These are phyloP conservation scores for Phytophthora pluvialis DNA, from an alignment of 352 stramenopile genomes.

Conservation along the genomic window DNA sequence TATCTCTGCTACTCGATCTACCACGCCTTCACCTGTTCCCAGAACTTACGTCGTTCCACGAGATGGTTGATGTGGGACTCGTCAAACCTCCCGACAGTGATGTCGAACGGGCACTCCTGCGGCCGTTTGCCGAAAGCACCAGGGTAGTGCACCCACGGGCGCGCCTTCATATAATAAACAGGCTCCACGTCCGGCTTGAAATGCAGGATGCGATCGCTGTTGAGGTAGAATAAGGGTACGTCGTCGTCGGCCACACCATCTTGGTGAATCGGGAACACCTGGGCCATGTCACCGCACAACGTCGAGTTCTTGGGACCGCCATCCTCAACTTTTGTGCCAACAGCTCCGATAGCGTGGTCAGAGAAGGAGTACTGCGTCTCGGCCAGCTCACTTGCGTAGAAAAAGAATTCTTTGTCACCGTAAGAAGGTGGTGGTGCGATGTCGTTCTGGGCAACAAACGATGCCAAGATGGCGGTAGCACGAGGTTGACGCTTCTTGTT, in stretches of 20 bases:
- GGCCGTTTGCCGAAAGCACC: slow-evolving; percentile 42
- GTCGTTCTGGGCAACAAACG: slow-evolving; percentile 41
- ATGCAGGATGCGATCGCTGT: slow-evolving; percentile 56
- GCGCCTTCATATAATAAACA: slow-evolving; percentile 53
- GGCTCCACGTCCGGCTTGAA: slow-evolving; percentile 40
- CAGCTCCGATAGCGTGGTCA: slow-evolving; percentile 46
- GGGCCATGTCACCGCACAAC: slow-evolving; percentile 59
- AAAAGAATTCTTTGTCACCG: slow-evolving; percentile 58
- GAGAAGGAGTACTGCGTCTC: slow-evolving; percentile 54
- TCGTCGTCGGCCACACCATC: slow-evolving; percentile 28
- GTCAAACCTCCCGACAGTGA: slow-evolving; percentile 38
- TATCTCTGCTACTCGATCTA: slow-evolving; percentile 15
- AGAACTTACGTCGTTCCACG: slow-evolving; percentile 41
- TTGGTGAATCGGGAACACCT: slow-evolving; percentile 52
- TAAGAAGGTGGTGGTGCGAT: slow-evolving; percentile 44
- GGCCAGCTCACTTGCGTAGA: slow-evolving; percentile 46
- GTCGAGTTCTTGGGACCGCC: slow-evolving; percentile 35
- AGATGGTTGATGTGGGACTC: slow-evolving; percentile 40
- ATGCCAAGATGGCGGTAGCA: slow-evolving; percentile 48
- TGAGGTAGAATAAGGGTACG: slow-evolving; percentile 52
- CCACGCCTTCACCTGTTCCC: slow-evolving; percentile 38
- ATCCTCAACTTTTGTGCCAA: slow-evolving; percentile 41
- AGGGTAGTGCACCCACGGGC: slow-evolving; percentile 42
- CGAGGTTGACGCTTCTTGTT: slow-evolving; percentile 48
- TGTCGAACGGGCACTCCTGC: slow-evolving; percentile 54